Evolutionary conservation across 371 early-diverging fungal genomes (phyloP).

Genomic region (Mortierella sp.): DNA sequence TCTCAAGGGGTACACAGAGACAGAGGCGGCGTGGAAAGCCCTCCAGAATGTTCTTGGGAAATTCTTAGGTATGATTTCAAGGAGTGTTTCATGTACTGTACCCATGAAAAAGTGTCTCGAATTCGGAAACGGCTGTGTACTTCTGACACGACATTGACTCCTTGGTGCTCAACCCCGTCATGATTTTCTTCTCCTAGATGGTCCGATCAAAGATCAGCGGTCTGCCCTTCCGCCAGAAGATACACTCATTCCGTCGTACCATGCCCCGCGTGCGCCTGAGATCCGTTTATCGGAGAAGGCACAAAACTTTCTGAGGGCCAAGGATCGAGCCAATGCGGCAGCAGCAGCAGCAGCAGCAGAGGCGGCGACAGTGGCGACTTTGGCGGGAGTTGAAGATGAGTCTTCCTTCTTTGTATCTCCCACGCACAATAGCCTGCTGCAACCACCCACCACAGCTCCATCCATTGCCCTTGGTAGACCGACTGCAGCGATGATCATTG

Average conservation of each 20-base stretch:
- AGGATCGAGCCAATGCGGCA: conserved; percentile 12
- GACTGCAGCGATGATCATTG: neutral
- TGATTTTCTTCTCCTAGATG: conserved; percentile 18
- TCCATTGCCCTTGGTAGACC: too few relatives aligned
- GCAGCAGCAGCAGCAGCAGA: conserved; percentile 16
- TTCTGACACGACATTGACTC: neutral
- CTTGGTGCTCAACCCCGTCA: neutral
- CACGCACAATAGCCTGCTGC: too few relatives aligned
- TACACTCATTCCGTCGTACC: conserved; percentile 50
- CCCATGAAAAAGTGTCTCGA: too few relatives aligned
- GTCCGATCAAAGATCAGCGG: conserved; percentile 34
- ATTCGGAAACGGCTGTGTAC: too few relatives aligned
- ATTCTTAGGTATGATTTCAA: conserved; percentile 36
- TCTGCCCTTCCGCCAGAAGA: conserved; percentile 50
- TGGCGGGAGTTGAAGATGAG: neutral
- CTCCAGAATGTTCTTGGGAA: conserved; percentile 29
- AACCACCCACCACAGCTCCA: too few relatives aligned
- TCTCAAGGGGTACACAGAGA: conserved; percentile 50
- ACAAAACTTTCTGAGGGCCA: conserved; percentile 33
- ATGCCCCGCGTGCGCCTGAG: conserved; percentile 41
- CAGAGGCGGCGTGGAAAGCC: conserved; percentile 40
- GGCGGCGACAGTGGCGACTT: neutral
- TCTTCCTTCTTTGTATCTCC: too few relatives aligned
- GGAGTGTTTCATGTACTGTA: too few relatives aligned
- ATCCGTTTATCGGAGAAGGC: conserved; percentile 27